Evolutionary conservation across 2,329 filamentous ascomycete species (phyloP).

Genomic region (Trichoderma oligosporum): DNA sequence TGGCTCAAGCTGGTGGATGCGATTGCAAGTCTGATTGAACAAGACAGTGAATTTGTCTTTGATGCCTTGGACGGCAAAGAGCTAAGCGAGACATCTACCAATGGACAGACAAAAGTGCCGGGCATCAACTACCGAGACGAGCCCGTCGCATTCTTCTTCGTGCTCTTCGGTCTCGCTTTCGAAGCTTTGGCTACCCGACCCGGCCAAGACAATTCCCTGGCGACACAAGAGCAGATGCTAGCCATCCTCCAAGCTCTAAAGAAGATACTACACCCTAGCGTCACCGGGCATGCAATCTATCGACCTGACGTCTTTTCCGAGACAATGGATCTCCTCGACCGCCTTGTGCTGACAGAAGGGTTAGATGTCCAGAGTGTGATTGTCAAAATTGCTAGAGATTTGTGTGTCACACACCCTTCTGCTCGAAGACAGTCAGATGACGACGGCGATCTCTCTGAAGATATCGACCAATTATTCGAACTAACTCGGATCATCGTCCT

Average conservation of each 20-base stretch:
- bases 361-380: slow-evolving; percentile 87
- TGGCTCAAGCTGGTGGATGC: slow-evolving; percentile 97
- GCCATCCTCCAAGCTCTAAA: slow-evolving; percentile 88
- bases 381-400: slow-evolving; percentile 84
- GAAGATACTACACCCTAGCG: slow-evolving; percentile 90
- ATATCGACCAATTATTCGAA: slow-evolving; percentile 97
- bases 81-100: slow-evolving; percentile 44
- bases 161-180: slow-evolving; percentile 92
- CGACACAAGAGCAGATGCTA: slow-evolving; percentile 72
- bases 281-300: slow-evolving; percentile 95
- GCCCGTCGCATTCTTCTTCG: slow-evolving; percentile 97
- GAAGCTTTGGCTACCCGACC: slow-evolving; percentile 87
- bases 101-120: slow-evolving; percentile 57
- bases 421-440: slow-evolving; percentile 57
- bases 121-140: slow-evolving; percentile 98
- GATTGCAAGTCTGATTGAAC: slow-evolving; percentile 93
- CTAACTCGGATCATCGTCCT: slow-evolving; percentile 93
- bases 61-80: slow-evolving; percentile 89
- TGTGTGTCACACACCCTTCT: slow-evolving; percentile 88
- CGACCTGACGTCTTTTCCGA: slow-evolving; percentile 94
- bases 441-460: slow-evolving; percentile 82
- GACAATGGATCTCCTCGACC: slow-evolving; percentile 92
- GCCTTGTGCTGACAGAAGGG: slow-evolving; percentile 86
- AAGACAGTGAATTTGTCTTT: slow-evolving; percentile 96
- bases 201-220: slow-evolving; percentile 47